Evolutionary conservation across 495 filamentous ascomycete species (phyloP).

Genomic region (Annulohypoxylon moriforme): DNA sequence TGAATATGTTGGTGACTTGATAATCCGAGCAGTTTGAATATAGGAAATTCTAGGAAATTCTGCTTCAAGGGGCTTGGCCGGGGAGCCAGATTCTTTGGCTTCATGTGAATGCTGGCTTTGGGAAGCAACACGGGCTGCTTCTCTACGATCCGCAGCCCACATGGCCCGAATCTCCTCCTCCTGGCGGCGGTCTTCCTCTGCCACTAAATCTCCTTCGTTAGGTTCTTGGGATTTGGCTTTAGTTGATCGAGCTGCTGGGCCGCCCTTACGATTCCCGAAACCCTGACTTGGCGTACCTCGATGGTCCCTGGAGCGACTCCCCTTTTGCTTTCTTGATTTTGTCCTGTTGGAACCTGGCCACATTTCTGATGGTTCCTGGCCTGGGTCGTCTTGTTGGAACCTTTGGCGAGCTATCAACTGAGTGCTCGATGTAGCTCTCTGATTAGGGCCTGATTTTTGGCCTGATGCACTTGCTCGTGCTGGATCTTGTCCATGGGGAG

Average conservation of each 20-base stretch:
- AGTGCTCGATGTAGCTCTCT: neutral
- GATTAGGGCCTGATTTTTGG: neutral
- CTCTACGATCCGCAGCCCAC: conserved; percentile 47
- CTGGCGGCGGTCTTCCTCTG: conserved; percentile 45
- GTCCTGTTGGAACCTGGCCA: neutral
- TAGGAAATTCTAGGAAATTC: conserved; percentile 5
- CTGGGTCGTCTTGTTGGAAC: conserved; percentile 3
- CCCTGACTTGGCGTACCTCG: conserved; percentile 26
- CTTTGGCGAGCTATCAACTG: neutral
- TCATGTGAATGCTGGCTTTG: conserved; percentile 3
- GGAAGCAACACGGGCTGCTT: conserved; percentile 33
- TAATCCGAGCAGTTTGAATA: neutral
- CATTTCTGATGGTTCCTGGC: conserved; percentile 10
- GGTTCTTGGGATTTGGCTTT: conserved; percentile 41
- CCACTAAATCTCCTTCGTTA: conserved; percentile 24
- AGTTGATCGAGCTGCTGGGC: conserved; percentile 15
- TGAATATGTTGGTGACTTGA: neutral
- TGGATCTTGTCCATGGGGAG: neutral
- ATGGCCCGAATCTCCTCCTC: conserved; percentile 46
- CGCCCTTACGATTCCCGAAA: conserved; percentile 47
- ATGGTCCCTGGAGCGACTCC: conserved; percentile 7
- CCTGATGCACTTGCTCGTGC: neutral
- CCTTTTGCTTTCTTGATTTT: conserved; percentile 16
- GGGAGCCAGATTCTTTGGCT: neutral
- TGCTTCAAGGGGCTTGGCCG: neutral